phyloP scores from a whole-genome alignment of 2,329 filamentous ascomycete species.

The Pseudogymnoascus sp. region DNA sequence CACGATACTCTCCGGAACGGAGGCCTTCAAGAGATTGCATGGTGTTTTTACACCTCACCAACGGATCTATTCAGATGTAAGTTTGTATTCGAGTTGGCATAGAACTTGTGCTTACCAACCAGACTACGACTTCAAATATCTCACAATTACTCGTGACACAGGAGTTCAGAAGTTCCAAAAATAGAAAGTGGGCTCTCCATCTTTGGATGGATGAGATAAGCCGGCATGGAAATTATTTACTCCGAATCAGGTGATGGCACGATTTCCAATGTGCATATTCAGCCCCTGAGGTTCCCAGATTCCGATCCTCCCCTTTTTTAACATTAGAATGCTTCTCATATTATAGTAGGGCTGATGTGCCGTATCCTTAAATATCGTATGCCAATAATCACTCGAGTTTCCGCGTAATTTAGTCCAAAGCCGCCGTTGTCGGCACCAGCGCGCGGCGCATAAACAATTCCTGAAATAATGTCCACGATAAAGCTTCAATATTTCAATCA shows the following conservation, averaged over 20 bases:
- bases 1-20: conserved; percentile 20
- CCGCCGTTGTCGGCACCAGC: background rate
- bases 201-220: background rate
- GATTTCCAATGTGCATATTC: background rate
- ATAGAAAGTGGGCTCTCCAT: conserved; percentile 1
- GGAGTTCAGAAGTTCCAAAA: background rate
- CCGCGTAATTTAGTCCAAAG: background rate
- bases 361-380: background rate
- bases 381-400: background rate
- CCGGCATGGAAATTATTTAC: background rate
- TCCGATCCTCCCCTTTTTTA: background rate
- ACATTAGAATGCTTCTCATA: background rate
- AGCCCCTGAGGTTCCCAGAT: background rate
- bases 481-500: background rate
- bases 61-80: background rate
- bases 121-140: background rate
- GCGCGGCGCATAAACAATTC: background rate
- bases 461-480: background rate
- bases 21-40: conserved; percentile 15
- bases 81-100: background rate
- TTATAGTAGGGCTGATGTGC: background rate
- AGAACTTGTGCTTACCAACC: background rate
- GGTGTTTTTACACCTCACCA: background rate
- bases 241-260: background rate
- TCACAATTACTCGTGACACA: conserved; percentile 2